Base-by-base conservation (phyloP, 2,329 filamentous ascomycete genomes). In the Claviceps humidiphila region DNA sequence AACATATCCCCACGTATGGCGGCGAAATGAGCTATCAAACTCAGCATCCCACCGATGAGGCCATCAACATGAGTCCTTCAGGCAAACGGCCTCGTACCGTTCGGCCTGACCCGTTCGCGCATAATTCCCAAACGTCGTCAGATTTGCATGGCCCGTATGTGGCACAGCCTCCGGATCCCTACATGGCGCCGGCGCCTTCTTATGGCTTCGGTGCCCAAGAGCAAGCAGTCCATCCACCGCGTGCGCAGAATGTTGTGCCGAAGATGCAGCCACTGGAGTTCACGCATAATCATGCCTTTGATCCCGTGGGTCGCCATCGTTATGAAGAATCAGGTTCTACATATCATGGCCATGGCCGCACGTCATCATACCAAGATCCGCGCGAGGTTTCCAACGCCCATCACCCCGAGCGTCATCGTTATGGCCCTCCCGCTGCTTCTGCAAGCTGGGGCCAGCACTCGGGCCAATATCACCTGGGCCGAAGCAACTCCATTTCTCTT, bases 41-140 rank as follows among this genome's bases (percentile, higher is more conserved):
- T 8, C 47, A 54, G 24, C 45, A 30, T 1, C n/a, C 43, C 7
- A 52, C 53, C 17, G 51, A 55, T 4, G 59, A 55, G n/a, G 41
- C 47, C 11, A 46, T 56, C 22, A 9, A 38, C 45, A 49, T 49
- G 24, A 60, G 57, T 26, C 58, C 58, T 11, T 57, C 57, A 3
- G 58, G 59, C 5, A 63, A 63, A 50, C 59, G 61, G 14, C 52
- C 57, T 4, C 57, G 60, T 13, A 52, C 58, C 24, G 55, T 55
- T 4, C 38, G 53, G 22, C 34, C 51, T 17, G 43, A 38, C 30
- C 43, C 30, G 7, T 53, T 52, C 16, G 39, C 50, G 24, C 47
- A 53, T 22, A 48, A 47, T 14, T 13, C 24, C 43, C 43, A 16
- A 5, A 8, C 5, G 17, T 40, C 51, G 1, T 37, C 54, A 9